A percentile compares a stretch with the other conserved stretches of the same genome.
These are phyloP conservation scores for Boechera retrofracta DNA, from an alignment of 345 rosid species.

Conservation along the genomic window DNA sequence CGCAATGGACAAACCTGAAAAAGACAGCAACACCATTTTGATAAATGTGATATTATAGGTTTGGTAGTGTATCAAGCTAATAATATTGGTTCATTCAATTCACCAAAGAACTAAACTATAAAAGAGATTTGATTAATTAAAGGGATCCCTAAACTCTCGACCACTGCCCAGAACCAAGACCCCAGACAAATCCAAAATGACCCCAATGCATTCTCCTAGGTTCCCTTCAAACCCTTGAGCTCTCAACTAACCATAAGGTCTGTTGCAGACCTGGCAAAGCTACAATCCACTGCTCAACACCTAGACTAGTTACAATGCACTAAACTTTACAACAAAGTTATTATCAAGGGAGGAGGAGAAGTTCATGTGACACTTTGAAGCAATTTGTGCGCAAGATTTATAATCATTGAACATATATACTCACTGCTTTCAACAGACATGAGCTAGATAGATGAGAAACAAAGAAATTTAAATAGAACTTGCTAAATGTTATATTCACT, in stretches of 20 bases:
- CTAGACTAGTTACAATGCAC: neutral
- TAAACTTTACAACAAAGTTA: neutral
- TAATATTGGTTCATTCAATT: neutral
- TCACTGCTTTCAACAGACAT: neutral
- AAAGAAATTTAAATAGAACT: neutral
- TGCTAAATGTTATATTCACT: neutral
- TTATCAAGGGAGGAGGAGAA: neutral
- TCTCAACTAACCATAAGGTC: neutral
- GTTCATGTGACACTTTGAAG: neutral
- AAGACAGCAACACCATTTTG: neutral
- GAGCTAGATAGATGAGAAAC: neutral
- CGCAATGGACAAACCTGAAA: constrained; percentile 72
- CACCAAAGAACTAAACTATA: neutral
- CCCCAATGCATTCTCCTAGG: neutral
- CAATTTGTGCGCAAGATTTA: neutral
- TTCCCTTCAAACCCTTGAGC: neutral
- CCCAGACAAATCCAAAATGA: neutral
- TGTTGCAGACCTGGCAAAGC: neutral
- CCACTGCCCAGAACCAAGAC: neutral
- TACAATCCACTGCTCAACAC: neutral
- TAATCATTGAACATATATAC: neutral
- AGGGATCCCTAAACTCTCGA: neutral
- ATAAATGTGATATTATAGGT: neutral
- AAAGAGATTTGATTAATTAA: neutral
- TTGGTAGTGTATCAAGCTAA: neutral